Evolutionary conservation across 75 land plant species (phyloP).

Genomic region (Isoetes taiwanensis): DNA sequence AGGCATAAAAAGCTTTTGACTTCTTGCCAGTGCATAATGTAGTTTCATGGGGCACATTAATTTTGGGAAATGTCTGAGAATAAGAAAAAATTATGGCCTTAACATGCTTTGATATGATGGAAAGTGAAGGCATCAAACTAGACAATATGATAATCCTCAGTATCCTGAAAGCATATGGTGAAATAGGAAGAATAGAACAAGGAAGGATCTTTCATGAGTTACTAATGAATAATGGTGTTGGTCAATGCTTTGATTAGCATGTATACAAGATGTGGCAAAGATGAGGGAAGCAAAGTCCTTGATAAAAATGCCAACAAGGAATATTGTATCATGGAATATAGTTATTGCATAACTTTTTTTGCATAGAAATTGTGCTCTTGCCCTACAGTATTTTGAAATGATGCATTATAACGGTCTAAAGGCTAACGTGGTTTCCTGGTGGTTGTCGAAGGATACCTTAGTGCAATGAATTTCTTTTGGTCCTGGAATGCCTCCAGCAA

Average conservation of each 20-base stretch:
- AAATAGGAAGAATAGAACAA: background rate
- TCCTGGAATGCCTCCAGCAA: too few relatives aligned
- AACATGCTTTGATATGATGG: background rate
- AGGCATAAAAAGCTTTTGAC: conserved; percentile 17
- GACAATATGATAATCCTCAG: conserved; percentile 6
- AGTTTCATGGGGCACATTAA: conserved; percentile 6
- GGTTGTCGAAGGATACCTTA: too few relatives aligned
- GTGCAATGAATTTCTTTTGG: too few relatives aligned
- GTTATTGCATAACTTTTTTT: conserved; percentile 30
- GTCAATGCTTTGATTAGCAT: conserved; percentile 13
- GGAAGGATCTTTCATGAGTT: background rate
- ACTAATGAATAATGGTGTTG: background rate
- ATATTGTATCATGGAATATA: conserved; percentile 45
- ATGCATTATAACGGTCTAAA: too few relatives aligned
- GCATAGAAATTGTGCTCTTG: conserved; percentile 27
- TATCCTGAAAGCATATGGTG: conserved; percentile 5
- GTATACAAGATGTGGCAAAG: conserved; percentile 16
- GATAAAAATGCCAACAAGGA: conserved; percentile 24
- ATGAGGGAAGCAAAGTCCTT: conserved; percentile 10
- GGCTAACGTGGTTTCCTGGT: too few relatives aligned
- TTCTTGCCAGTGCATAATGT: too few relatives aligned
- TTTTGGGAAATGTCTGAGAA: conserved; percentile 11
- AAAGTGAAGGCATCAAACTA: background rate
- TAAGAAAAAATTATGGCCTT: conserved; percentile 19
- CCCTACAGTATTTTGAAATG: conserved; percentile 19